phyloP scores from a whole-genome alignment of 805 yeast species.

The Saturnispora sanitii region DNA sequence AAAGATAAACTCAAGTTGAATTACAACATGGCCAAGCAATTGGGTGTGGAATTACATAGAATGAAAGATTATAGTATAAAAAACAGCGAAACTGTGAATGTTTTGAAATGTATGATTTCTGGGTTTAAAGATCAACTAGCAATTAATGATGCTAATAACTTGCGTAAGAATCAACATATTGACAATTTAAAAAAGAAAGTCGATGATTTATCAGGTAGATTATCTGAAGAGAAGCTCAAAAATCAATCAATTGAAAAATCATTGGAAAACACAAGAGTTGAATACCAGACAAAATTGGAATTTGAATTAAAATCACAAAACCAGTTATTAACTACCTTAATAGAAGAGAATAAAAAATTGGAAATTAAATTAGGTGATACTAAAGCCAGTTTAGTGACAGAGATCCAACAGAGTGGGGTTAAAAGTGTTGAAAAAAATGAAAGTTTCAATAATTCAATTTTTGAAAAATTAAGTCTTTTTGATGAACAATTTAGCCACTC shows the following conservation, averaged over 20 bases:
- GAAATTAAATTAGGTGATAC: not conserved
- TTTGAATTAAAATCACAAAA: slow-evolving; percentile 6
- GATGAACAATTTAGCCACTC: not conserved
- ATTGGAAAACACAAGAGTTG: slow-evolving; percentile 11
- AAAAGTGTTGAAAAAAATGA: not conserved
- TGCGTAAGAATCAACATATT: slow-evolving; percentile 19
- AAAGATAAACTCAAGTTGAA: slow-evolving; percentile 6
- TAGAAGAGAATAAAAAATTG: not conserved
- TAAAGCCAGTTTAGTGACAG: not conserved
- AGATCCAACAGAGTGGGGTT: not conserved
- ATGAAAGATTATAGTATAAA: slow-evolving; percentile 7
- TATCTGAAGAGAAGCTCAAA: slow-evolving; percentile 38
- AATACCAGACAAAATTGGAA: slow-evolving; percentile 10
- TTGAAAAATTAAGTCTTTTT: not conserved
- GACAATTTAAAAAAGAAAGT: slow-evolving; percentile 27
- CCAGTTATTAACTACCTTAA: not conserved
- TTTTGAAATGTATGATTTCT: slow-evolving; percentile 11
- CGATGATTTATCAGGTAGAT: slow-evolving; percentile 35
- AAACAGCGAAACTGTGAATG: slow-evolving; percentile 9
- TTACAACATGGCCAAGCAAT: slow-evolving; percentile 2
- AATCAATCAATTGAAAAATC: slow-evolving; percentile 22
- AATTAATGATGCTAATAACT: slow-evolving; percentile 7
- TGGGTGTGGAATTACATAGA: slow-evolving; percentile 9
- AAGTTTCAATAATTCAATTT: not conserved
- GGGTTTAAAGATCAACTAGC: slow-evolving; percentile 14